Evolutionary conservation across 306 rosid genomes (phyloP), one percentile per base, ranked within the genome.

Genomic region (Malus asiatica): DNA sequence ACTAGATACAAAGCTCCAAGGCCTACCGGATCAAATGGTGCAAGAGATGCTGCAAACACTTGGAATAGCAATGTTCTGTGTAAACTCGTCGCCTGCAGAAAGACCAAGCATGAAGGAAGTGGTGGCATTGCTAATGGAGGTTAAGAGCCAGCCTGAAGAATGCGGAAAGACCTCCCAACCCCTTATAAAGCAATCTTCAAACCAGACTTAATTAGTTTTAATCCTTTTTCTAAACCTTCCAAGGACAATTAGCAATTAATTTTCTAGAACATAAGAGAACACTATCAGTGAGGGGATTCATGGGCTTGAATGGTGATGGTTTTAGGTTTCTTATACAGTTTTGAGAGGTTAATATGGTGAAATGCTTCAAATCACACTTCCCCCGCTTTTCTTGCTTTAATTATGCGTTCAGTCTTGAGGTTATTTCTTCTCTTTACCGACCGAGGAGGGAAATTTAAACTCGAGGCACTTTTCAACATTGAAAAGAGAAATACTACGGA

Each of bases 41-140:
- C 99, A 96, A 82, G 99, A 96, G 88, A 96, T 96, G 98, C 97
- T 92, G 72, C 99, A 96, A 83, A 89, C 99, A 75, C 98, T 96
- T 8, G 99, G 99, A 25, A 92, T 96, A 64, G 99, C 99, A 23
- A 96, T 93, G 97, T 96, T 96, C 69, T 96, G 99, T 66, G 99
- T 96, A 48, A 92, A 96, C 81, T 86, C 99, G 65, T 90, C 98
- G 0, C 99, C 99, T 0, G 74, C 76, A 1, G 99, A 96, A 71
- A 83, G 99, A 38, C 98, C 99, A 1, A 90, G 98, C 8, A 96
- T 96, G 99, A 96, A 90, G 90, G 99, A 96, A 84, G 99, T 96
- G 77, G 93, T 93, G 77, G 91, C 99, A 63, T 74, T 96, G 51
- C 81, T 92, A 65, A 89, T 84, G 96, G 99, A 93, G 82, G 98